Base-by-base conservation (phyloP, 1,284 basidiomycete genomes). In the Leccinum fallax region DNA sequence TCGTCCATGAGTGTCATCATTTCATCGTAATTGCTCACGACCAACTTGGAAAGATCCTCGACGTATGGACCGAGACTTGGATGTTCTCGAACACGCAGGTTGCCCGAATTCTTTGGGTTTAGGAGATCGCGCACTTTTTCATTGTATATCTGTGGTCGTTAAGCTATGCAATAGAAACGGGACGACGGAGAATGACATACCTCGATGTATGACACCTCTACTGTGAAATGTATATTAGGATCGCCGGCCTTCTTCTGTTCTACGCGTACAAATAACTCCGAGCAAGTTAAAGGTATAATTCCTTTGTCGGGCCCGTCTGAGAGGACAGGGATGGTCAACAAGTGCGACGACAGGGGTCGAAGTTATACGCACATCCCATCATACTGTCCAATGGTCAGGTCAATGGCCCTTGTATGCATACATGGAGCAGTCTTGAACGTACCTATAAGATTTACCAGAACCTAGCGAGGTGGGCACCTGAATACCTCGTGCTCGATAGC, bases 1-100 rank as follows among this genome's bases (percentile, higher is more conserved):
- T 99, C 97, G 79, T 99, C 97, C 96, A 98, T 98, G 72, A 99
- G 87, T 8, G 90, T 94, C 89, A 98, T 97, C 88, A 99, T 97
- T 75, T 97, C 96, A 26, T 90, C 84, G 75, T 96, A 98, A 74
- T 85, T 93, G 72, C 86, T 89, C 51, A 98, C 97, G 30, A 92
- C 90, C 53, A 98, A 87, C 77, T 95, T 95, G 72, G 94, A 96
- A 56, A 99, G 83, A 79, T 97, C 95, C 77, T 99, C 97, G 59
- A 99, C 97, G 74, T 99, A 99, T 8, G 97, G 97, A 13, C 94
- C 94, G 46, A 95, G 77, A 71, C 86, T 95, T 8, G 97, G 97
- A 77, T 98, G 97, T 77, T 99, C 97, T 71, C 97, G 90, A 63
- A 99, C 97, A 71, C 95, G 88, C 61, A 99, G 86, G 73, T 98